Base-by-base conservation (phyloP, 1,139 yeast species). In the Yamadazyma jaroonii region DNA sequence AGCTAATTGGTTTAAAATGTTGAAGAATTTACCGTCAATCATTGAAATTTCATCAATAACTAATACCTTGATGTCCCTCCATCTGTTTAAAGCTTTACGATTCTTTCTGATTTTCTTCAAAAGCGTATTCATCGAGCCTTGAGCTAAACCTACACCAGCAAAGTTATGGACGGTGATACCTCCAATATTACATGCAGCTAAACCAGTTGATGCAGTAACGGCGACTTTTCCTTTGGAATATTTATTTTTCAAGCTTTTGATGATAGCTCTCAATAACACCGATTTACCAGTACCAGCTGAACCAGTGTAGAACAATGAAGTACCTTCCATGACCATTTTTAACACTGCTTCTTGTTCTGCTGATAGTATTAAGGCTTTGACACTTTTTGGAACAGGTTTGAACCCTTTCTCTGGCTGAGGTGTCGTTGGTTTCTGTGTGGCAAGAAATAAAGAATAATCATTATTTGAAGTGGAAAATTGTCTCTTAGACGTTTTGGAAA, bases 261-360 rank as follows among this genome's bases (percentile, higher is more conserved):
- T 90, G 29, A 92, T 72, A 21, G 83, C 75, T 42, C 83, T 72
- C 35, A 94, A 64, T 13, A 86, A 66, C 4, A 89, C 81, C 1
- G 96, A 87, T 56, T 89, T 89, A 52, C 97, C 97, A 1, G 97
- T 89, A 52, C 97, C 97, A 0, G 97, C 97, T 29, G 96, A 86
- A 29, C 97, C 97, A 0, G 97, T 89, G 53, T 85, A 89, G 54
- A 89, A 89, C 1, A 88, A 59, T 29, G 82, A 84, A 14, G 67
- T 62, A 0, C 87, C 73, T n/a, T 42, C 44, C 20, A 57, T 36
- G 0, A 64, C 74, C 37, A 65, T 55, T 20, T 61, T 54, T 9
- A 69, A 52, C 17, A 71, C 65, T 39, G 58, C 54, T 42, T 68
- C 68, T 47, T 72, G 77, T 44, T 72, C 75, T 10, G 56, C 44